A percentile compares a stretch with the other conserved stretches of the same genome.
These are phyloP conservation scores for Phenoliferia sp. DNA, from an alignment of 1,284 basidiomycete genomes.

Conservation along the genomic window DNA sequence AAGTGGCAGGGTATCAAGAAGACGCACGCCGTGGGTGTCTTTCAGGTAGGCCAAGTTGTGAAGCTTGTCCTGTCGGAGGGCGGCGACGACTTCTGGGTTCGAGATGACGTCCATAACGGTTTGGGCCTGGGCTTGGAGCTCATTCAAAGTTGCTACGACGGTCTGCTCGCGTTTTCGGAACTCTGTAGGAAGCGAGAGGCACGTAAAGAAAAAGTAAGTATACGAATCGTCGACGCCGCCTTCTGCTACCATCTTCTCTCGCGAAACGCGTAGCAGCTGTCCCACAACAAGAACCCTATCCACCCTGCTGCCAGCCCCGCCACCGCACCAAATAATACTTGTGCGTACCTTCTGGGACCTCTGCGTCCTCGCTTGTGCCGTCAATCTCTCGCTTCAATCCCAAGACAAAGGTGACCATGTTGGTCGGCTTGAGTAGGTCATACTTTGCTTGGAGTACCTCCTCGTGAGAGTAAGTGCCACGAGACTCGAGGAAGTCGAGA, in stretches of 20 bases:
- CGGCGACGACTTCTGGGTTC: conserved; percentile 89
- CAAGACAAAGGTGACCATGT: conserved; percentile 79
- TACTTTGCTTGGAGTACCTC: conserved; percentile 83
- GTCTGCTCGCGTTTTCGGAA: conserved; percentile 76
- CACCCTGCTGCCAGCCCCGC: neutral
- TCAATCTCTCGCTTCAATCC: conserved; percentile 36
- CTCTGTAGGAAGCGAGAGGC: conserved; percentile 53
- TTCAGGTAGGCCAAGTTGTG: conserved; percentile 92
- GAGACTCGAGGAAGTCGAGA: conserved; percentile 76
- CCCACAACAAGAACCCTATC: neutral
- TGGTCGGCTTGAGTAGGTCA: conserved; percentile 93
- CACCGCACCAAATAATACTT: neutral
- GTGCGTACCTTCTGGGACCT: conserved; percentile 56
- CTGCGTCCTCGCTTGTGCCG: conserved; percentile 26
- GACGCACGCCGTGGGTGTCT: conserved; percentile 80
- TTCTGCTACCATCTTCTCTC: no score
- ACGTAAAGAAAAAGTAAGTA: conserved; percentile 1
- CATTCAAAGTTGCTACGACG: conserved; percentile 63
- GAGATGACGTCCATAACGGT: conserved; percentile 92
- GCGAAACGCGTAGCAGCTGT: neutral
- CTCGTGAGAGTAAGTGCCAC: conserved; percentile 63
- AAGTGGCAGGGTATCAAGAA: neutral
- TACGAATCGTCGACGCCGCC: neutral
- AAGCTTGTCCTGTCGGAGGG: conserved; percentile 87
- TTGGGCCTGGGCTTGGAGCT: conserved; percentile 83